Evolutionary conservation across 2,329 filamentous ascomycete species (phyloP).

Genomic region (Penicillium sclerotiorum): DNA sequence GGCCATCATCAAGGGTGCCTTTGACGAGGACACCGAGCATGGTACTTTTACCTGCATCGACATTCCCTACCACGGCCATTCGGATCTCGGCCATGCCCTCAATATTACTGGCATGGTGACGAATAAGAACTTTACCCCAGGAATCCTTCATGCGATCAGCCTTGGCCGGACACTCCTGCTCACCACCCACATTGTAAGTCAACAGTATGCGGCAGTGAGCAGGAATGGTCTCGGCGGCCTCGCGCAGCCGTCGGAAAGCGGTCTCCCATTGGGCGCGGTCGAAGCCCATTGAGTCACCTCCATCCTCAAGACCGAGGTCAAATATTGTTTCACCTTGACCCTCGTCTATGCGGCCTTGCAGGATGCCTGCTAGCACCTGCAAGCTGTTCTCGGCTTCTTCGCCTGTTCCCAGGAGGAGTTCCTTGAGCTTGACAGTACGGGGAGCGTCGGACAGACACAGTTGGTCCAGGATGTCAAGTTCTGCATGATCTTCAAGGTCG

Average conservation of each 20-base stretch:
- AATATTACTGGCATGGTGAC: conserved; percentile 70
- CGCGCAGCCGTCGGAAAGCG: conserved; percentile 67
- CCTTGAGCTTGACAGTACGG: conserved; percentile 67
- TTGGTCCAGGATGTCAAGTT: conserved; percentile 86
- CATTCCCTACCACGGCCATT: conserved; percentile 96
- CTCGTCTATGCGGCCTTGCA: conserved; percentile 73
- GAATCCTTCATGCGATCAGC: conserved; percentile 71
- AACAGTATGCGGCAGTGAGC: conserved; percentile 81
- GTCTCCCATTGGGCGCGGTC: conserved; percentile 72
- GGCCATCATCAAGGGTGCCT: conserved; percentile 89
- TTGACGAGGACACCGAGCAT: conserved; percentile 95
- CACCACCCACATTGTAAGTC: conserved; percentile 85
- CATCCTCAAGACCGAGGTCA: conserved; percentile 89
- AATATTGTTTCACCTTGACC: conserved; percentile 89
- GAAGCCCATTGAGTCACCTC: conserved; percentile 80
- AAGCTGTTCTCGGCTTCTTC: conserved; percentile 62
- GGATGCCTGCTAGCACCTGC: conserved; percentile 63
- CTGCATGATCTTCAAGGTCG: conserved; percentile 71
- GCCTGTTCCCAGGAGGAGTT: conserved; percentile 66
- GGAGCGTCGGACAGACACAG: conserved; percentile 72
- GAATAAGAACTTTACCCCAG: conserved; percentile 83
- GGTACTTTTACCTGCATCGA: conserved; percentile 96
- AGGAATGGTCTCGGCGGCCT: conserved; percentile 64
- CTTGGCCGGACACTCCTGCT: conserved; percentile 68
- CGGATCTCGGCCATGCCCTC: conserved; percentile 94